Percentiles rank a stretch among this genome's conserved stretches.
Conservation (phyloP, 2,329 filamentous ascomycete species). For the Bipolaris zeicola region DNA sequence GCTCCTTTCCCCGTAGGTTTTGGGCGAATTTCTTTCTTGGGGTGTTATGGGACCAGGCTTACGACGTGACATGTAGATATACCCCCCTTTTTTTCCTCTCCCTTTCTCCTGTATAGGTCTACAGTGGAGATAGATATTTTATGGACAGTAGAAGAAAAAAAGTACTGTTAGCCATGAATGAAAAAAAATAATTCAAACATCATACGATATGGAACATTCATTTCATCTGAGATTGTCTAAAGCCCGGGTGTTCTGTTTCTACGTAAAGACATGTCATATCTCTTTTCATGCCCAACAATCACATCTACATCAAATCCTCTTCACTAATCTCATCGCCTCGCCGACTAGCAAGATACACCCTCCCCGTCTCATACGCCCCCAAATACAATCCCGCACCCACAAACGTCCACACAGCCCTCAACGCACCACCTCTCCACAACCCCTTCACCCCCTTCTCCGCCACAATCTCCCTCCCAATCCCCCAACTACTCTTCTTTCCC, state of each 20-base stretch:
- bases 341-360: slow-evolving; percentile 57
- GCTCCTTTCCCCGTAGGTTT: not conserved
- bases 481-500: slow-evolving; percentile 52
- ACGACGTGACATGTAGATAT: slow-evolving; percentile 1
- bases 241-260: no score
- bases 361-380: slow-evolving; percentile 82
- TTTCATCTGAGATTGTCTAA: no score
- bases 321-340: slow-evolving; percentile 51
- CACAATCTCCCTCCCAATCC: slow-evolving; percentile 69
- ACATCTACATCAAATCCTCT: slow-evolving; percentile 29
- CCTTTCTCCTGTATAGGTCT: not conserved
- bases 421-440: slow-evolving; percentile 74
- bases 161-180: not conserved
- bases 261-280: no score
- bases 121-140: not conserved
- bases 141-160: not conserved
- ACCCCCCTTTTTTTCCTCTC: slow-evolving; percentile 8
- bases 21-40: not conserved
- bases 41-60: not conserved
- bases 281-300: no score
- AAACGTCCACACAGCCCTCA: slow-evolving; percentile 81
- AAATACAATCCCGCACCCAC: slow-evolving; percentile 83
- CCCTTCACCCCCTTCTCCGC: slow-evolving; percentile 71
- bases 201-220: no score
- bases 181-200: not conserved